Evolutionary conservation across 1,139 yeast species (phyloP), one percentile per base, ranked within the genome.

Genomic region (Geotrichum bryndzae): DNA sequence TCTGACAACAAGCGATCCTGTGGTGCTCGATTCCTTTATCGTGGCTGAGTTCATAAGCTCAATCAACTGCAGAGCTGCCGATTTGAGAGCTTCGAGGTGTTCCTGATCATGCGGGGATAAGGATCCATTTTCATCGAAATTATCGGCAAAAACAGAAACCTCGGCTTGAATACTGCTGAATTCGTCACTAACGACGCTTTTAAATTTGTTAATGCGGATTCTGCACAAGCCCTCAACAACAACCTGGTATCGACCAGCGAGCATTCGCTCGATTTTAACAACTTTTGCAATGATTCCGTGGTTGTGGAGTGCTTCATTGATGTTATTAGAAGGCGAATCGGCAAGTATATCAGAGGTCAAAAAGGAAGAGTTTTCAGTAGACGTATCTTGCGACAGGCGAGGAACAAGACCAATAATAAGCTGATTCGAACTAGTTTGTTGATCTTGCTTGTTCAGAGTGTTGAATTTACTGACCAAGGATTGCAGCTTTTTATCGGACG

Each of bases 201-300:
- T 54, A 50, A 60, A 51, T 48, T 57, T 45, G 22, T 51, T 60
- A 46, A 70, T 57, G 46, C 60, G 54, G 51, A 71, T 58, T 7
- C 74, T 66, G 27, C 68, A 64, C 33, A 68, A 51, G 15, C 74
- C 74, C 59, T 70, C 73, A 18, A 70, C 56, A 15, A 70, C 66
- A 27, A 68, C 61, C 33, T 64, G 62, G 27, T 61, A 58, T 18
- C 61, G 56, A 18, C 61, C 65, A 15, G 54, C 61, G 53, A 52
- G 57, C 25, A 65, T 22, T 22, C 66, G 56, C 46, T 67, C 68
- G 25, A 66, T 50, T 18, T 69, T 62, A 15, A 67, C 63, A 6
- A 71, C 64, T 27, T 68, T 63, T 11, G 72, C 74, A 4, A 70
- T 53, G 29, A 71, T 68, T 0, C 74, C 74, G 41, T 60, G 59